Base-by-base conservation (phyloP, 768 basidiomycete species). In the Tricholoma sp. region DNA sequence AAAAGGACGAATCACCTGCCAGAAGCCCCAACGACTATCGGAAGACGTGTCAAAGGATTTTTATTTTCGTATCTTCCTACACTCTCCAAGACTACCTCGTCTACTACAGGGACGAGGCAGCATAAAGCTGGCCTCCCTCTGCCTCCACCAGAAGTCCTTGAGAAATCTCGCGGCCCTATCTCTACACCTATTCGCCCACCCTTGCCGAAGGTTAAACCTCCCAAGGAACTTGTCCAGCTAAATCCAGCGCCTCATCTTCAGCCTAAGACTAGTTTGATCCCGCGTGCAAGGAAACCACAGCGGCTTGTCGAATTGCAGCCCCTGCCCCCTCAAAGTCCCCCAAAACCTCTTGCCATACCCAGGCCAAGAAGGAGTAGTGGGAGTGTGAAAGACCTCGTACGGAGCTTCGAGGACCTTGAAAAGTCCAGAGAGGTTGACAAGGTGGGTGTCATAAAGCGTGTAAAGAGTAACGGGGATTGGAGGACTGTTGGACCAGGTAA, bases 351-450 rank as follows among this genome's bases (percentile, higher is more conserved):
- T n/a, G 55, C 58, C 9, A 59, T 65, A 1, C 59, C 66, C 20
- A 67, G 72, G 47, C 73, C 72, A n/a, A 72, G 88, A 56, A 74
- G 84, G 63, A 83, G 80, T 57, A 88, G 89, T 62, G 76, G 79
- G 51, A 89, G 87, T 62, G 89, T 91, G 56, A 88, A 80, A 69
- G 88, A 91, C 52, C 66, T 91, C 53, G 81, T 90, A 52, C 76
- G 70, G 66, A 78, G 74, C 31, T 91, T 84, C 62, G 88, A 91
- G 68, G 68, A 66, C 47, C 54, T 63, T 50, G 65, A 66, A 44
- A 50, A 57, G 61, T 72, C 74, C 18, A 69, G 75, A 64, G 47
- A 9, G n/a, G 8, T 31, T 32, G 64, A 63, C 49, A 65, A 51
- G 52, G 57, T 57, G 56, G 67, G 62, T 37, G 65, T 61, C 50